Conservation (phyloP, 164 flowering plant species). For the Vitis rupestris region DNA sequence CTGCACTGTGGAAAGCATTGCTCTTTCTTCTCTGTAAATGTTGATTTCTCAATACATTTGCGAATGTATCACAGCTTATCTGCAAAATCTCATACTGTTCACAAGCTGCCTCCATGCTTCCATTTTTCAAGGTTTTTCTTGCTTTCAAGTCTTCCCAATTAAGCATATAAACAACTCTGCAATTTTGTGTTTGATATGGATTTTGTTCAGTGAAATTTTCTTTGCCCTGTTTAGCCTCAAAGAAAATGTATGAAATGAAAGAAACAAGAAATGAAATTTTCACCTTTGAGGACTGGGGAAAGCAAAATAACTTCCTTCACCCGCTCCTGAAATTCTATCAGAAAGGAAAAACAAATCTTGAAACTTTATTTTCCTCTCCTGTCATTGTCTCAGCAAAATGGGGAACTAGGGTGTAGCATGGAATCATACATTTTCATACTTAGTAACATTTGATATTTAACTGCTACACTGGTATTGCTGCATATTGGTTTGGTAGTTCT, state of each 20-base stretch:
- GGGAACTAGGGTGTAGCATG: too few relatives aligned
- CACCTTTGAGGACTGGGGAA: not conserved
- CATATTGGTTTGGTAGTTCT: too few relatives aligned
- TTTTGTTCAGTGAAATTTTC: not conserved
- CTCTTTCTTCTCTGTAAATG: not conserved
- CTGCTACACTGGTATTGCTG: too few relatives aligned
- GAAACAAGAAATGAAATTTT: not conserved
- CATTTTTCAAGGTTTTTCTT: not conserved
- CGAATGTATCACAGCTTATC: slow-evolving; percentile 1
- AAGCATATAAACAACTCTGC: not conserved
- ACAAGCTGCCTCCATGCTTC: not conserved
- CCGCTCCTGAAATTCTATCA: not conserved
- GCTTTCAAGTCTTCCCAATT: too few relatives aligned
- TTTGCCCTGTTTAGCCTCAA: not conserved
- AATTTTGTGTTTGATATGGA: not conserved
- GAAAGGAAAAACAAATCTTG: not conserved
- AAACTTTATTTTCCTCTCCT: too few relatives aligned
- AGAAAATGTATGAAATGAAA: not conserved
- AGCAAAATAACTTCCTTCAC: too few relatives aligned
- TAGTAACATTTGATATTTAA: too few relatives aligned
- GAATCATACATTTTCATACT: too few relatives aligned
- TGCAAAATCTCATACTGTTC: not conserved
- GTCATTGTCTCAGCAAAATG: too few relatives aligned
- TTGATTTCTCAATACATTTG: not conserved
- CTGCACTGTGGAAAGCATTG: not conserved